These are phyloP conservation scores for Drechslera avenae DNA, from an alignment of 2,329 filamentous ascomycete genomes.

Conservation along the genomic window DNA sequence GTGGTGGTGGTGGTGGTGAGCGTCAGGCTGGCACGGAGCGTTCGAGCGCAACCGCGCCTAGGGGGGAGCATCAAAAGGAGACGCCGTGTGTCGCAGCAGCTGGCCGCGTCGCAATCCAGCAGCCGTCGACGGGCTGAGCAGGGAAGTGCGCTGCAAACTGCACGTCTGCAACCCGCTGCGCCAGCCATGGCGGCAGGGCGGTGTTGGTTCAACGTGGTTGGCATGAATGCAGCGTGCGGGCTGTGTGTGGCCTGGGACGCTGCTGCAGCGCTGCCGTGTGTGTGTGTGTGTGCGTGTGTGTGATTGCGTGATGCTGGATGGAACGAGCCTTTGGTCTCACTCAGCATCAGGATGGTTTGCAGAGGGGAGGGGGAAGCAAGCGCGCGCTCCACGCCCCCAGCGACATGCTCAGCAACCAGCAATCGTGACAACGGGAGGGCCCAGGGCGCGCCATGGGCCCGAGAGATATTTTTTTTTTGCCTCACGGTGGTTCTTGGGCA, in stretches of 20 bases:
- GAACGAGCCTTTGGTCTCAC: not conserved
- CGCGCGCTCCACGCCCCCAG: not conserved
- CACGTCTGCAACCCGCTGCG: slow-evolving; percentile 21
- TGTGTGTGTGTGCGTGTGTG: not conserved
- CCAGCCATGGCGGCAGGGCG: slow-evolving; percentile 25
- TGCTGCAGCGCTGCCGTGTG: slow-evolving; percentile 1
- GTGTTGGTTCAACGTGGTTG: slow-evolving; percentile 15
- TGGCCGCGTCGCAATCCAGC: slow-evolving; percentile 19
- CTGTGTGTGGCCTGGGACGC: slow-evolving; percentile 15
- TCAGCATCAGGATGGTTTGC: not conserved
- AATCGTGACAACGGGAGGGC: not conserved
- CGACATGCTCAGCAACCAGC: not conserved
- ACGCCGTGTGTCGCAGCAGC: slow-evolving; percentile 33
- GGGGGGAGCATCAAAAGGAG: slow-evolving; percentile 20
- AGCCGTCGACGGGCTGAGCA: slow-evolving; percentile 5
- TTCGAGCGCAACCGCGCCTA: slow-evolving; percentile 14
- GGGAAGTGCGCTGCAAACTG: slow-evolving; percentile 7
- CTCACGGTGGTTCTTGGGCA: no score
- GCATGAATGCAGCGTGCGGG: no score
- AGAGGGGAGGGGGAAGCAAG: not conserved
- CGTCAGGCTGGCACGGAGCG: slow-evolving; percentile 18
- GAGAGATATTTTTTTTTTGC: not conserved
- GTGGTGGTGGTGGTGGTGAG: slow-evolving; percentile 8
- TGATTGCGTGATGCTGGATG: not conserved
- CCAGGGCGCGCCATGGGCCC: no score